A percentile compares a stretch with the other conserved stretches of the same genome.
Evolutionary conservation across 257 asterid genomes (phyloP).

Genomic region (Plantago major): DNA sequence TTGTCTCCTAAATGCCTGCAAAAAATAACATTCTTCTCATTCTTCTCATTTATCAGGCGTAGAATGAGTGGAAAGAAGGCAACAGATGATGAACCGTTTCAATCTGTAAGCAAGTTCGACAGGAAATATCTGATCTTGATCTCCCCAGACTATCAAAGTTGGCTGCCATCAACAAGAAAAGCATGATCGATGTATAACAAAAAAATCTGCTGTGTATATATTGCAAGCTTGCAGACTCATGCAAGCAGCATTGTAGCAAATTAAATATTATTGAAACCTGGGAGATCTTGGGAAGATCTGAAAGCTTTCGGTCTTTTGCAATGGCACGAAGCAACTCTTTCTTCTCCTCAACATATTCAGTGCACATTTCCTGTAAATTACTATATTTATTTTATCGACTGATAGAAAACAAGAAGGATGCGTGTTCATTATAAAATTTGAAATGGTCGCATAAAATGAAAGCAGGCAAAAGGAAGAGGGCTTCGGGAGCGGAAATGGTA

Average conservation of each 20-base stretch:
- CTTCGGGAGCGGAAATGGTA: no score
- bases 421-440: no score
- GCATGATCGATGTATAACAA: no score
- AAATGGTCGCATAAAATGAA: no score
- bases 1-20: constrained; percentile 62
- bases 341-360: constrained; percentile 47
- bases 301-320: constrained; percentile 36
- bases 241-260: no score
- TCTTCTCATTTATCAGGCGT: not conserved
- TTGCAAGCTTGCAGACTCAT: no score
- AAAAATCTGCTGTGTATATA: no score
- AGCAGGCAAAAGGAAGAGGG: no score
- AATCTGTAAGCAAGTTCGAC: constrained; percentile 59
- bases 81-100: constrained; percentile 30
- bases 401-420: not conserved
- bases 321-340: constrained; percentile 55
- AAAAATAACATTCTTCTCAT: not conserved
- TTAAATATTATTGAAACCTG: constrained; percentile 43
- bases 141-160: constrained; percentile 66
- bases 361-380: constrained; percentile 52
- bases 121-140: constrained; percentile 61
- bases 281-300: constrained; percentile 59
- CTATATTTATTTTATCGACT: not conserved
- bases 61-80: no score
- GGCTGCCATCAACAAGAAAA: constrained; percentile 35